phyloP scores from a whole-genome alignment of 106 monocot genomes.

The Agapanthus africanus region DNA sequence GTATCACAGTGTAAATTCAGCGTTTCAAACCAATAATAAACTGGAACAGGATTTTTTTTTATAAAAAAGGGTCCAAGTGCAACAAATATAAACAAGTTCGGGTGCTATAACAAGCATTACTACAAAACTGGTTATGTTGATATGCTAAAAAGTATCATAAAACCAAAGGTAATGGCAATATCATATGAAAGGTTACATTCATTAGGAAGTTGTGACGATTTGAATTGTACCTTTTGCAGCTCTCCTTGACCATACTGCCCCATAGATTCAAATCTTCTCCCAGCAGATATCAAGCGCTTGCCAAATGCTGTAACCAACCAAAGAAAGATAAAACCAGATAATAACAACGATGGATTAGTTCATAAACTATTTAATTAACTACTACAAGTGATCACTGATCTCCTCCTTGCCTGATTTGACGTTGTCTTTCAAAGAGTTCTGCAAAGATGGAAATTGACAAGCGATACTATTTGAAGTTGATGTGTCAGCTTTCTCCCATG shows the following conservation, averaged over 20 bases:
- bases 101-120: too few species aligned
- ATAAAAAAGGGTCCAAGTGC: too few species aligned
- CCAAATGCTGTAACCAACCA: constrained; percentile 46
- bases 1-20: too few species aligned
- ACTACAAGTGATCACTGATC: neutral
- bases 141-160: too few species aligned
- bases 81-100: too few species aligned
- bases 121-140: too few species aligned
- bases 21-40: too few species aligned
- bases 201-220: too few species aligned
- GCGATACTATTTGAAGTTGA: constrained; percentile 45
- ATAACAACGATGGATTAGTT: neutral
- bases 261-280: constrained; percentile 62
- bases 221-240: constrained; percentile 31
- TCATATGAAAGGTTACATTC: too few species aligned
- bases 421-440: constrained; percentile 28
- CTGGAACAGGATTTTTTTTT: too few species aligned
- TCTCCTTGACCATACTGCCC: constrained; percentile 68
- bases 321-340: neutral
- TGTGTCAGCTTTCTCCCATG: constrained; percentile 67
- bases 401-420: constrained; percentile 42
- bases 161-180: too few species aligned
- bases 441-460: constrained; percentile 36
- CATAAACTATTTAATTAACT: neutral
- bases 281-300: constrained; percentile 51